Base-by-base conservation (phyloP, 305 asterid species). In the Fraxinus angustifolia region DNA sequence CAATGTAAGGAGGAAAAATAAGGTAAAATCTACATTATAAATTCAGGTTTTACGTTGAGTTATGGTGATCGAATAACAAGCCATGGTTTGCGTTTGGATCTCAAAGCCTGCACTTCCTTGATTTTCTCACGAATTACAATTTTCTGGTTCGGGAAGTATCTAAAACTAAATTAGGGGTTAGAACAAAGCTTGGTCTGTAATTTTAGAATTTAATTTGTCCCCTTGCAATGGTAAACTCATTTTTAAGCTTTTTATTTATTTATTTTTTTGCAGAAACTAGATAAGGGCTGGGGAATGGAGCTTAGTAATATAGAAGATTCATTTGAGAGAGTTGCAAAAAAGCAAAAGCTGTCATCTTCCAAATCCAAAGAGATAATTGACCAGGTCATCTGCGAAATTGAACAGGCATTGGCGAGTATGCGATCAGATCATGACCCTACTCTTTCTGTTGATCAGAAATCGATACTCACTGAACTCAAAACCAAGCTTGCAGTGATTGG, bases 241-340 rank as follows among this genome's bases (percentile, higher is more conserved):
- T 58, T 58, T 58, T 17, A 3, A 3, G 19, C 21, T 50, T 50
- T 16, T 58, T 58, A 1, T 19, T 5, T 58, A 2, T n/a, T 6
- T 1, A 31, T n/a, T 76, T 74, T 73, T 40, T 84, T 79, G 19
- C 84, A 42, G 78, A 78, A 83, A 81, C 82, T 23, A 80, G 82
- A 35, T 76, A 76, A 82, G 30, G 11, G 23, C 70, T 21, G 30
- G 30, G 30, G 30, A 56, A 90, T 91, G 95, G 90, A 87, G 86
- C 87, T 87, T 73, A 82, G 60, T 77, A 82, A 81, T 26, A 21
- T 90, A 81, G 83, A 83, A 76, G 91, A 88, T 40, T 87, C 92
- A 34, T 85, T 90, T 48, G 92, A 88, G 84, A 86, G 89, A 85
- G 89, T 82, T 68, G 87, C 82, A 62, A 90, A 89, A 88, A 90